Base-by-base conservation (phyloP, 192 early-diverging fungal genomes). In the Coemansia sp. region DNA sequence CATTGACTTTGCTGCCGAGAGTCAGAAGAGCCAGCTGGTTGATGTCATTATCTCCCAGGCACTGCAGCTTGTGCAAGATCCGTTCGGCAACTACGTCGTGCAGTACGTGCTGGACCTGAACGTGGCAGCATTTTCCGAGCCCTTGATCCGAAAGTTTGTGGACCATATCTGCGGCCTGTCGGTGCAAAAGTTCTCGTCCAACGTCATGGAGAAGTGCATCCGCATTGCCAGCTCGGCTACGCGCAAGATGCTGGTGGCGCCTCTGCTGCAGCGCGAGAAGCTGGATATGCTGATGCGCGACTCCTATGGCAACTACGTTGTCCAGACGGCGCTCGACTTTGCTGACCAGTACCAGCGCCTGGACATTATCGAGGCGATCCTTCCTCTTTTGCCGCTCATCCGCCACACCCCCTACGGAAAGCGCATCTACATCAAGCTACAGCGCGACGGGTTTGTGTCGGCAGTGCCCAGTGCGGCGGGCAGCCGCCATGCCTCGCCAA, bases 141-240 rank as follows among this genome's bases (percentile, higher is more conserved):
- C 85, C 6, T 69, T 95, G 38, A 88, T 93, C 63, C 80, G 82
- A 12, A 85, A 86, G 34, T 92, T 95, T 72, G 83, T 93, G 52
- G 89, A 86, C 25, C 85, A 89, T 69, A 88, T 93, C 26, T 90
- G 88, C 64, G 74, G 76, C 9, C 74, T 95, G 23, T 93, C 92
- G 13, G 86, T 93, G 37, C 94, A 95, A 83, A 95, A 95, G 75
- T 94, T 93, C 69, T 92, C 90, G 66, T 93, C 92, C 42, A 95
- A 95, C 69, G 94, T 94, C 36, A 92, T 95, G 73, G 94, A 95
- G 76, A 95, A 95, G 87, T 95, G 92, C 66, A 93, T 95, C 61
- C 88, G 92, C 18, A 86, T 92, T 20, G 86, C 93, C 3, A 87
- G 90, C 55, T 83, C 85, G 3, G 84, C 87, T 6, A 91, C 88